These are phyloP conservation scores for Taiozyma onychis DNA, from an alignment of 1,139 yeast species.

Conservation along the genomic window DNA sequence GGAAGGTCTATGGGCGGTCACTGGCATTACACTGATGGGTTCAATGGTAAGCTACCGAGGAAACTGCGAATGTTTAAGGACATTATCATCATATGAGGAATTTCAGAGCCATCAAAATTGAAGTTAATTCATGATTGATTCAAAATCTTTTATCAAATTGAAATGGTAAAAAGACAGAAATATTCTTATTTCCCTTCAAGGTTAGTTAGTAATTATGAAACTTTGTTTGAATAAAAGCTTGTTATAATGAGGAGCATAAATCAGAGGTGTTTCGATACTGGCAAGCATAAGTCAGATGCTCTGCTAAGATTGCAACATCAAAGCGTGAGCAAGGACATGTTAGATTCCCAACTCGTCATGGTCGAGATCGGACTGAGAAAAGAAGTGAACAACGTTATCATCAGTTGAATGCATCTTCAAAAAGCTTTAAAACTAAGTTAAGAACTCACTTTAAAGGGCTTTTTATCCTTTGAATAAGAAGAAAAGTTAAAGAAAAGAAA, in stretches of 20 bases:
- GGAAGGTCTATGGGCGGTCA: slow-evolving; percentile 72
- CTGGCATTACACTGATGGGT: slow-evolving; percentile 81
- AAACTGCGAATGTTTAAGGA: slow-evolving; percentile 88
- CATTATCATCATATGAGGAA: slow-evolving; percentile 61
- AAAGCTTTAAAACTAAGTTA: not conserved
- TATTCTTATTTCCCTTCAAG: slow-evolving; percentile 9
- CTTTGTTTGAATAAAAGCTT: not conserved
- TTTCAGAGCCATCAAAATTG: not conserved
- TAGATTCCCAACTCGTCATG: slow-evolving; percentile 75
- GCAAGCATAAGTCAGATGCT: slow-evolving; percentile 67
- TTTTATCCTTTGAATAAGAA: not conserved
- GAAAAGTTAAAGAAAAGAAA: not conserved
- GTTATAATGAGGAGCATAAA: not conserved
- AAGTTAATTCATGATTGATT: not conserved
- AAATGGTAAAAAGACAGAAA: not conserved
- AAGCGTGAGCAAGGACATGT: slow-evolving; percentile 27
- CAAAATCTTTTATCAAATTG: not conserved
- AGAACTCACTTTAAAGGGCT: not conserved
- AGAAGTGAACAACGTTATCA: slow-evolving; percentile 52
- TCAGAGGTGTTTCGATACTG: slow-evolving; percentile 64
- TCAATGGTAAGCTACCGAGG: slow-evolving; percentile 86
- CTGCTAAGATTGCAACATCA: slow-evolving; percentile 9
- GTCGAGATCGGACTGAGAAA: slow-evolving; percentile 91
- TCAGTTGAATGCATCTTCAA: slow-evolving; percentile 22
- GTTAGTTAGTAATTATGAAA: slow-evolving; percentile 4